Percentiles rank a stretch among this genome's conserved stretches.
Conservation (phyloP, 192 early-diverging fungal genomes). For the Neocallimastix lanati region DNA sequence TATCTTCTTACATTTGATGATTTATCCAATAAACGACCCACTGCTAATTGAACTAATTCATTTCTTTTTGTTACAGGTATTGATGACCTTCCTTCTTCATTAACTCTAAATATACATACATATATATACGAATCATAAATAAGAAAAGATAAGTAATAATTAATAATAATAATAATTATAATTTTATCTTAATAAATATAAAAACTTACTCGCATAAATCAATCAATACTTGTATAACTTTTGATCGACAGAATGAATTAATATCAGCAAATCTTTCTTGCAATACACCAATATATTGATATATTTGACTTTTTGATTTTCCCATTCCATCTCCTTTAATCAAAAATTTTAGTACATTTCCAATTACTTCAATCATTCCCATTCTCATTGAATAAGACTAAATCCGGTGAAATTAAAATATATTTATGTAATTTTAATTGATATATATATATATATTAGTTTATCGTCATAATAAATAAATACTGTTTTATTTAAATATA, state of each 20-base stretch:
- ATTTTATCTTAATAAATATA: neutral
- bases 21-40: constrained; percentile 77
- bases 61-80: constrained; percentile 37
- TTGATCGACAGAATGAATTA: constrained; percentile 68
- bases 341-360: constrained; percentile 63
- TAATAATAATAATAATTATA: too few relatives aligned
- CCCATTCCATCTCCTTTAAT: constrained; percentile 32
- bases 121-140: constrained; percentile 25
- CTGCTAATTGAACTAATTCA: constrained; percentile 43
- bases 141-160: too few relatives aligned
- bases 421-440: too few relatives aligned
- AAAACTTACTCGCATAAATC: constrained; percentile 55
- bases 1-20: constrained; percentile 72
- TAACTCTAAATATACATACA: constrained; percentile 40
- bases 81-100: constrained; percentile 13
- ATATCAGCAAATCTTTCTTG: constrained; percentile 81
- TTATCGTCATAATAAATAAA: too few relatives aligned
- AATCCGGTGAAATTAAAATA: too few relatives aligned
- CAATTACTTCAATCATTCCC: constrained; percentile 76
- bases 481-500: neutral
- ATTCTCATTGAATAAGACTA: constrained; percentile 71
- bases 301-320: constrained; percentile 38
- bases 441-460: neutral
- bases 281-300: constrained; percentile 75
- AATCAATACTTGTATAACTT: constrained; percentile 67